These are phyloP conservation scores for Coix lacrymajobi DNA, from an alignment of 176 grass and related monocot species.

Conservation along the genomic window DNA sequence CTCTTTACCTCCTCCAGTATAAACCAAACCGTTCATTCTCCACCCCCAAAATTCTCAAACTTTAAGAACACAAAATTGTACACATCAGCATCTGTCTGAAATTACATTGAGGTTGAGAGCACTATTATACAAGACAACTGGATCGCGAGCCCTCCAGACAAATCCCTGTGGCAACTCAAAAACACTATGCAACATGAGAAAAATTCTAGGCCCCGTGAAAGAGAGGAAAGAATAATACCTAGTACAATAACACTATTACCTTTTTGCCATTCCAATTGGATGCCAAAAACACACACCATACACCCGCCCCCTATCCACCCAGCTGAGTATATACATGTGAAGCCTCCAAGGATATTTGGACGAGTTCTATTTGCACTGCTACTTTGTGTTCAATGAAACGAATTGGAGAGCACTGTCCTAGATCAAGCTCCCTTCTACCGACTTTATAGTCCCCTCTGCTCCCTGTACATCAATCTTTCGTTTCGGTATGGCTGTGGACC, in stretches of 20 bases:
- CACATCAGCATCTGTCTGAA: conserved; percentile 24
- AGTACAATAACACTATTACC: conserved; percentile 49
- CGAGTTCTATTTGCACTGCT: conserved; percentile 20
- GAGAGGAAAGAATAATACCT: conserved; percentile 53
- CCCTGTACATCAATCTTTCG: conserved; percentile 22
- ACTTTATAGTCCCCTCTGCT: conserved; percentile 7
- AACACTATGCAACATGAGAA: conserved; percentile 36
- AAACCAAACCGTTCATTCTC: conserved; percentile 21
- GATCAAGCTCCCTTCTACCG: conserved; percentile 18
- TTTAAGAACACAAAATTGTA: conserved; percentile 35
- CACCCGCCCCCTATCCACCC: conserved; percentile 24
- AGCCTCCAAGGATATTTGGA: conserved; percentile 30
- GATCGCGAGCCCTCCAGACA: conserved; percentile 8
- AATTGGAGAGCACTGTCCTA: background rate
- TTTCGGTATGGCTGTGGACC: conserved; percentile 1
- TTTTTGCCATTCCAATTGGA: conserved; percentile 47
- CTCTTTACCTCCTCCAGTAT: conserved; percentile 1
- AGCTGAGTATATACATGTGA: conserved; percentile 56
- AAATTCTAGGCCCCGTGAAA: conserved; percentile 19
- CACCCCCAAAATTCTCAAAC: conserved; percentile 33
- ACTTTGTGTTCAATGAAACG: background rate
- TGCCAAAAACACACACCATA: conserved; percentile 6
- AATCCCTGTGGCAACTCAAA: conserved; percentile 31
- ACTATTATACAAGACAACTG: conserved; percentile 49
- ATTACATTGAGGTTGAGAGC: conserved; percentile 32